Evolutionary conservation across 2,329 filamentous ascomycete genomes (phyloP).

Genomic region (Pyrenophora teres): DNA sequence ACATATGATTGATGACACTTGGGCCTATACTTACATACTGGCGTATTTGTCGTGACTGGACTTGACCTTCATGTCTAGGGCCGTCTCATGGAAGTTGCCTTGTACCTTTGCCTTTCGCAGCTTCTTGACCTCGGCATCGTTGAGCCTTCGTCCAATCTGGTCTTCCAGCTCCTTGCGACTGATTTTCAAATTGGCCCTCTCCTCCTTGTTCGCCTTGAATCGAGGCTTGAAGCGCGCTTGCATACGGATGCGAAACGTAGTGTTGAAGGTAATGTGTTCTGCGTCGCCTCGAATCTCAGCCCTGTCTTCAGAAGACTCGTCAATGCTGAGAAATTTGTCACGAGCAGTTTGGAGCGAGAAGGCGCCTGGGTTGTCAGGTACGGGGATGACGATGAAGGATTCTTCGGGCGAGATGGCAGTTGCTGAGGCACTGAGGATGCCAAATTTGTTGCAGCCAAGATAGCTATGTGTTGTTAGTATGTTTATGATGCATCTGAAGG

Average conservation of each 20-base stretch:
- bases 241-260: slow-evolving; percentile 83
- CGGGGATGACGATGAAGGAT: slow-evolving; percentile 70
- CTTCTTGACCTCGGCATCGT: slow-evolving; percentile 83
- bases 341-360: slow-evolving; percentile 76
- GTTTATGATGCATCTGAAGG: too few relatives aligned
- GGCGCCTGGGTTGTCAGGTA: slow-evolving; percentile 67
- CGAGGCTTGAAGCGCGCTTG: slow-evolving; percentile 91
- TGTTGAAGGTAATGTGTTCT: slow-evolving; percentile 67
- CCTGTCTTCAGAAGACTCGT: slow-evolving; percentile 46
- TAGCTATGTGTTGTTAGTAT: slow-evolving; percentile 60
- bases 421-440: slow-evolving; percentile 73
- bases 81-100: slow-evolving; percentile 85
- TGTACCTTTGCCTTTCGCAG: slow-evolving; percentile 83
- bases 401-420: slow-evolving; percentile 86
- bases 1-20: background rate
- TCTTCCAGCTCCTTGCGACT: slow-evolving; percentile 83
- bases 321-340: slow-evolving; percentile 70
- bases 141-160: slow-evolving; percentile 73
- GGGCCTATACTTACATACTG: slow-evolving; percentile 19
- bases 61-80: slow-evolving; percentile 88
- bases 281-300: slow-evolving; percentile 78
- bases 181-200: slow-evolving; percentile 83
- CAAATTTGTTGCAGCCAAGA: slow-evolving; percentile 82
- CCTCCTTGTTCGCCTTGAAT: slow-evolving; percentile 77
- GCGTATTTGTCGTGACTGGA: slow-evolving; percentile 66